Evolutionary conservation across 164 flowering plant species (phyloP).

Genomic region (Stephania yunnanensis): DNA sequence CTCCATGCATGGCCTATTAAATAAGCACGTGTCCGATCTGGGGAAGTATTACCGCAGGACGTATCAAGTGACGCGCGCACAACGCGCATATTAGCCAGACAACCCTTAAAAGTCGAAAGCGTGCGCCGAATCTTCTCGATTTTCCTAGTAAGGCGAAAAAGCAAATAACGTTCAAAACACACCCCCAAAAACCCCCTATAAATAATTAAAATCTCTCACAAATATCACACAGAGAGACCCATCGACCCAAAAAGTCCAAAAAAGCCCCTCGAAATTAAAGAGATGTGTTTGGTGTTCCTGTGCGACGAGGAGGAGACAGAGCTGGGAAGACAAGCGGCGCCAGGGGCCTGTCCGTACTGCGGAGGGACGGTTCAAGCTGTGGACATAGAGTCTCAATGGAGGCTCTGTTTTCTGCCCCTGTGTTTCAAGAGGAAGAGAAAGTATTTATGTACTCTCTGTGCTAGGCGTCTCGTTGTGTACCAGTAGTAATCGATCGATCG

Average conservation of each 20-base stretch:
- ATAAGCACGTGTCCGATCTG: neutral
- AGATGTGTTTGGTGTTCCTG: conserved; percentile 76
- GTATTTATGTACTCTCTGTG: conserved; percentile 52
- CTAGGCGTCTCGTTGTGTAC: conserved; percentile 37
- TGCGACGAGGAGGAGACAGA: conserved; percentile 77
- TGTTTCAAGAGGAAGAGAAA: conserved; percentile 50
- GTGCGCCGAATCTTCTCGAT: conserved; percentile 11
- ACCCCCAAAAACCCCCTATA: neutral
- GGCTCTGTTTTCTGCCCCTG: conserved; percentile 70
- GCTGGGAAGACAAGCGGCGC: conserved; percentile 52
- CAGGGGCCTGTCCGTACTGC: conserved; percentile 78
- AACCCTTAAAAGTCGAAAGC: neutral
- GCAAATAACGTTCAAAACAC: neutral
- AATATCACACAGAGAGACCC: neutral
- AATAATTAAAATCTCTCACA: neutral
- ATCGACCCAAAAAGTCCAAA: neutral
- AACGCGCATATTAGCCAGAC: neutral
- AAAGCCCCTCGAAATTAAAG: neutral
- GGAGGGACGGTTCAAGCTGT: conserved; percentile 68
- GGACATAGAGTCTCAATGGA: conserved; percentile 69
- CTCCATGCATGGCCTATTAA: too few species aligned
- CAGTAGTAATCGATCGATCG: too few species aligned
- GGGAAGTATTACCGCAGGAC: neutral
- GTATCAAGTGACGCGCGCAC: neutral
- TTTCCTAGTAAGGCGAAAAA: neutral